Conservation (phyloP, 2,329 filamentous ascomycete species). For the Diaporthe batatas region DNA sequence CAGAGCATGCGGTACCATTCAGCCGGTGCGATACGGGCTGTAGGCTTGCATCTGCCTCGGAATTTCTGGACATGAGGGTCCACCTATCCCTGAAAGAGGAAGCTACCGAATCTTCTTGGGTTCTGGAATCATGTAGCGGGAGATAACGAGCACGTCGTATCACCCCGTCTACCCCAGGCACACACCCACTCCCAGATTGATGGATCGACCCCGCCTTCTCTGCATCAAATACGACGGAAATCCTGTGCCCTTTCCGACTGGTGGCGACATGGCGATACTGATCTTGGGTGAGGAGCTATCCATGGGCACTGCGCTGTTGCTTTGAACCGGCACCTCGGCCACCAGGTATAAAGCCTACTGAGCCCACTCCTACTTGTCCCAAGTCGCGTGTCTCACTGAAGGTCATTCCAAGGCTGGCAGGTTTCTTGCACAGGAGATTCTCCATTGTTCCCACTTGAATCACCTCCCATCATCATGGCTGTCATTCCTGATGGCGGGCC, state of each 20-base stretch:
- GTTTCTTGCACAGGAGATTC: neutral
- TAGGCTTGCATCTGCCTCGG: neutral
- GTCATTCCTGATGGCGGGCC: conserved; percentile 33
- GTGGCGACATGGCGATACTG: neutral
- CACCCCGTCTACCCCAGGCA: neutral
- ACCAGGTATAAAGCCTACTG: neutral
- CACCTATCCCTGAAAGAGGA: conserved; percentile 17
- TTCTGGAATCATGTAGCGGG: conserved; percentile 1
- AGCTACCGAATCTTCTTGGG: neutral
- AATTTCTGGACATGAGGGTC: neutral
- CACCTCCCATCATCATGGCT: neutral
- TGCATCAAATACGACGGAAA: neutral
- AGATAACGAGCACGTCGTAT: conserved; percentile 22
- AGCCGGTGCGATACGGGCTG: neutral
- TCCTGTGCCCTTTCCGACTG: neutral
- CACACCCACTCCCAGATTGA: neutral
- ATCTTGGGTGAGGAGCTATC: neutral
- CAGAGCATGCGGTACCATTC: neutral
- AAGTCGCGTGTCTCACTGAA: no score
- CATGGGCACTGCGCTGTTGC: neutral
- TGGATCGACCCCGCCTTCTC: neutral
- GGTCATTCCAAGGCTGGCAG: neutral
- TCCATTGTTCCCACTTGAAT: neutral
- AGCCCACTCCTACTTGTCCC: neutral
- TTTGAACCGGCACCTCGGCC: neutral